Conservation (phyloP, 164 flowering plant species). For the Saururus chinensis region DNA sequence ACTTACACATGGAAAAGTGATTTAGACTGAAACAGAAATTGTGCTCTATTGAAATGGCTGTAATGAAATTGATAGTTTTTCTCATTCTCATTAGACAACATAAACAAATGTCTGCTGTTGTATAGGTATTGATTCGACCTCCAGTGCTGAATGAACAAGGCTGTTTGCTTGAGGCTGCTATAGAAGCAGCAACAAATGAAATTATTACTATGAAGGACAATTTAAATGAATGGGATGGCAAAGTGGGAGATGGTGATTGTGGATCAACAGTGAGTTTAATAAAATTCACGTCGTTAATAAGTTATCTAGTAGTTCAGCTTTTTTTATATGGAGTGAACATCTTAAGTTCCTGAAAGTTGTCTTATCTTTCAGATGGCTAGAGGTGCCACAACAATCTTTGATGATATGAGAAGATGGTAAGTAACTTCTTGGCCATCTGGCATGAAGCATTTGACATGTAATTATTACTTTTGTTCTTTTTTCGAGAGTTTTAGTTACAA, state of each 20-base stretch:
- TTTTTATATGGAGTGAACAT: too few species aligned
- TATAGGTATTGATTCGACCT: neutral
- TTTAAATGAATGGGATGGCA: constrained; percentile 84
- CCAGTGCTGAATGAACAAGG: constrained; percentile 10
- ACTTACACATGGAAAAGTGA: too few species aligned
- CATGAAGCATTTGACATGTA: too few species aligned
- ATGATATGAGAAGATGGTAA: constrained; percentile 71
- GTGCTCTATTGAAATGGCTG: too few species aligned
- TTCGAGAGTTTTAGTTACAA: too few species aligned
- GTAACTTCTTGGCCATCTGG: constrained; percentile 7
- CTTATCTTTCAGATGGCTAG: constrained; percentile 57
- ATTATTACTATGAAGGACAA: constrained; percentile 49
- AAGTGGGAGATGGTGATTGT: constrained; percentile 97
- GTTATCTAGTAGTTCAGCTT: neutral
- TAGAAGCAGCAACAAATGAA: constrained; percentile 75
- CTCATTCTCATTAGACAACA: neutral
- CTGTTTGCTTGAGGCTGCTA: constrained; percentile 63
- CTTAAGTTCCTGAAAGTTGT: neutral
- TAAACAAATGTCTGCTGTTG: neutral
- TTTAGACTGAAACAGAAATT: too few species aligned
- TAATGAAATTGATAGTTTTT: too few species aligned
- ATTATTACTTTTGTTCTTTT: too few species aligned
- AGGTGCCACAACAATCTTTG: constrained; percentile 75
- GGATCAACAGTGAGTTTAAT: constrained; percentile 74
- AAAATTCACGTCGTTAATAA: neutral